Percentiles rank a stretch among this genome's conserved stretches.
These are phyloP conservation scores for Cornus suecica DNA, from an alignment of 148 eudicot genomes.

Conservation along the genomic window DNA sequence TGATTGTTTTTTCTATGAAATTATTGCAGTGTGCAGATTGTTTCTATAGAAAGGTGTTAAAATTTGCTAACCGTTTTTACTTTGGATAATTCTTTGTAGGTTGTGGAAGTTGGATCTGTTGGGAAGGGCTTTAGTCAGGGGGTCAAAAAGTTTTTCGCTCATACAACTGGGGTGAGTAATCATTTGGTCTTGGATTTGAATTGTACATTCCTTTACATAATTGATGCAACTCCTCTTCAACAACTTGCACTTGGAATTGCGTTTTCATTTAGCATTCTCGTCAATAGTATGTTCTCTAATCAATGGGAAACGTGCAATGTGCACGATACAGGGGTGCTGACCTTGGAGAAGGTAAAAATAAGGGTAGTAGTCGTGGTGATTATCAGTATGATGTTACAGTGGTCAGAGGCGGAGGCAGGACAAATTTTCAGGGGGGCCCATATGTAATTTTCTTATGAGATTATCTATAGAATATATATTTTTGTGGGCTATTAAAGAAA, in stretches of 20 bases:
- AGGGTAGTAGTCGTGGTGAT: background rate
- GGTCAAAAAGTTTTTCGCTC: conserved; percentile 60
- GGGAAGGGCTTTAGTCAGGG: conserved; percentile 70
- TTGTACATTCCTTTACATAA: background rate
- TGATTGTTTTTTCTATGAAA: background rate
- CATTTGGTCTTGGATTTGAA: conserved; percentile 4
- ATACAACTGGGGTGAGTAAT: conserved; percentile 64
- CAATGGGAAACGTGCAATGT: background rate
- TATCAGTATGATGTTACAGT: background rate
- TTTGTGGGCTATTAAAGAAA: no score
- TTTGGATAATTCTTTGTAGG: conserved; percentile 41
- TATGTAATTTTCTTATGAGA: no score
- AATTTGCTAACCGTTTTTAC: conserved; percentile 8
- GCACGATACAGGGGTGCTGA: background rate
- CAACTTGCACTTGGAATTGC: background rate
- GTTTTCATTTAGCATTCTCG: background rate
- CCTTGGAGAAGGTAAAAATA: background rate
- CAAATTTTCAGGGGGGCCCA: no score
- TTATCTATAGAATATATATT: no score
- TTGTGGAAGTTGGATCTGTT: conserved; percentile 89
- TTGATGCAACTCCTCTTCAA: background rate
- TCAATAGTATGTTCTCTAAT: background rate
- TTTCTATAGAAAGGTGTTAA: background rate
- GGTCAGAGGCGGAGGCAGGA: background rate
- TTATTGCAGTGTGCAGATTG: conserved; percentile 1